A percentile compares a stretch with the other conserved stretches of the same genome.
These are phyloP conservation scores for Malassezia psittaci DNA, from an alignment of 1,284 basidiomycete genomes.

Conservation along the genomic window DNA sequence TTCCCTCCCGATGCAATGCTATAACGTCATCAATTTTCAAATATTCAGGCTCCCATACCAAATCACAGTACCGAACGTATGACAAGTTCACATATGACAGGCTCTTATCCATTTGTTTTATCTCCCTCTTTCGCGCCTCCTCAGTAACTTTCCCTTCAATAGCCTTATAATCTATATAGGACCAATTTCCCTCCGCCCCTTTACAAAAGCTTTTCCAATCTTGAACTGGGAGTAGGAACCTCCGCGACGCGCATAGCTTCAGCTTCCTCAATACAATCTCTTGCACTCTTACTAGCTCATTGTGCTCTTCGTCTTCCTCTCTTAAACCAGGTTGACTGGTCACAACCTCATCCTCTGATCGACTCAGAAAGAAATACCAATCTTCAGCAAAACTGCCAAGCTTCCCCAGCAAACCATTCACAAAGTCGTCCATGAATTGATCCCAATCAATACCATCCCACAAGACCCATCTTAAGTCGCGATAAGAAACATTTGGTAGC, in stretches of 20 bases:
- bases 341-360: background rate
- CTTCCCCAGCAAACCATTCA: background rate
- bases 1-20: background rate
- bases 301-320: background rate
- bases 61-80: background rate
- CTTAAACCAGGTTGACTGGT: background rate
- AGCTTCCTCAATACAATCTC: background rate
- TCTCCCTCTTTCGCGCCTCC: background rate
- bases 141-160: background rate
- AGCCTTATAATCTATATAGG: background rate
- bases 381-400: constrained; percentile 1
- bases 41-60: background rate
- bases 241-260: background rate
- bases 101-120: background rate
- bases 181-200: background rate
- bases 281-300: background rate
- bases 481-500: no score
- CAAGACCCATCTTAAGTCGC: no score
- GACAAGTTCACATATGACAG: background rate
- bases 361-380: background rate
- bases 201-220: background rate
- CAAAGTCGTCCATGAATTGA: background rate
- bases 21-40: background rate
- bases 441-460: background rate
- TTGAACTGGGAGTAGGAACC: background rate